A percentile compares a stretch with the other conserved stretches of the same genome.
Conservation (phyloP, 2,329 filamentous ascomycete species). For the Magnaporthiopsis rhizophila region DNA sequence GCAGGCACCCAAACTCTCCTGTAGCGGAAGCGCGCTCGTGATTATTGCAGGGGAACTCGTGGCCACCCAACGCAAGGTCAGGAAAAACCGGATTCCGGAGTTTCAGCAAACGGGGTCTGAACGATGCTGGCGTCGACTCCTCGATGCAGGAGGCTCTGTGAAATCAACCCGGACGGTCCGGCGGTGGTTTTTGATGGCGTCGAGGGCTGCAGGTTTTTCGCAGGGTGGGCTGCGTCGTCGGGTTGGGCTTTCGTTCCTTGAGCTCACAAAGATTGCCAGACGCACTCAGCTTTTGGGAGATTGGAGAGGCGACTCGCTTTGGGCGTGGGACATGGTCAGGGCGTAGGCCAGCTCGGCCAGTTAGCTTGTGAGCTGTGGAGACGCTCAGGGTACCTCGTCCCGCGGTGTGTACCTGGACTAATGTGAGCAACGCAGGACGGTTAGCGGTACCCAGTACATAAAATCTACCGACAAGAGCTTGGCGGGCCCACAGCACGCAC, state of each 20-base stretch:
- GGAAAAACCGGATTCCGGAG: background rate
- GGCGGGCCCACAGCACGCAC: background rate
- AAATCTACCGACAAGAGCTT: background rate
- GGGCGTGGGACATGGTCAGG: background rate
- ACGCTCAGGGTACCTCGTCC: background rate
- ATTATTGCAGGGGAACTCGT: background rate
- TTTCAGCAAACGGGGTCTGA: background rate
- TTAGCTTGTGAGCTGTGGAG: background rate
- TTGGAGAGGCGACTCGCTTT: background rate
- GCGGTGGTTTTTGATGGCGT: background rate
- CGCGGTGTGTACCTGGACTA: background rate
- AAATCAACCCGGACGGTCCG: background rate
- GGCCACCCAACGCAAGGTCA: background rate
- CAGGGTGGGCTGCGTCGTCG: background rate
- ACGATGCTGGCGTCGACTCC: background rate
- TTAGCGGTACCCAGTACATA: background rate
- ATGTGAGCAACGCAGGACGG: background rate
- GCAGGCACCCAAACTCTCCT: background rate
- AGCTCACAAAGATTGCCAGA: background rate
- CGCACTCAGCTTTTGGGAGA: background rate
- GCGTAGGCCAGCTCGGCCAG: background rate
- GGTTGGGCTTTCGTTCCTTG: constrained; percentile 1
- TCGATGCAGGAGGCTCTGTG: background rate
- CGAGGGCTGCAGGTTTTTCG: background rate
- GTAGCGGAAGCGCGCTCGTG: background rate